Base-by-base conservation (phyloP, 331 rosid species). In the Dryas integrifolia region DNA sequence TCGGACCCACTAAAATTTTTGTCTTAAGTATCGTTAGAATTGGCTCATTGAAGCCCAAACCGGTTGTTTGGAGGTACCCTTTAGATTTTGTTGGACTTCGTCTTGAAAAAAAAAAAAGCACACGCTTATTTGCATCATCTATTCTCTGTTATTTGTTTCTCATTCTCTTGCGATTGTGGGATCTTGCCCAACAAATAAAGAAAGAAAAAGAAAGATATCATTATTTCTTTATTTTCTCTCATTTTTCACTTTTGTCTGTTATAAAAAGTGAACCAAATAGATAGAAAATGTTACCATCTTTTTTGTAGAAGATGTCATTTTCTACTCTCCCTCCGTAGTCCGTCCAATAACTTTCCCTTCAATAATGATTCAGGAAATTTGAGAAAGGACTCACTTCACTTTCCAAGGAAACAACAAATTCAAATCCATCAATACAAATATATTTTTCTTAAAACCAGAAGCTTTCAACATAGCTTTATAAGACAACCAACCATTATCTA, bases 391-490 rank as follows among this genome's bases (percentile, higher is more conserved):
- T 75, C 14, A 68, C 75, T 57, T 77, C 80, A 79, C 84, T 84
- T 81, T 74, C 43, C 3, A 58, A 69, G 59, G 59, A 83, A 81
- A 71, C 77, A 82, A 73, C 80, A 77, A 61, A 81, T 70, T 75
- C 68, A 41, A 51, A 45, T 10, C 5, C 69, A 58, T 72, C 72
- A 69, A 77, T 40, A 49, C 44, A 77, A 77, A 74, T 48, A 51
- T 57, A 45, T 39, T 78, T 80, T 78, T 68, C 53, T 50, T 41
- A 63, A 73, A 49, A 64, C 72, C 71, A 69, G 66, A 65, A 65
- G 67, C 74, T 71, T 82, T 73, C 96, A 84, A 84, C 75, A 64
- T 15, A 70, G 12, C 95, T 81, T 85, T 90, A 76, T 60, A 46
- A 53, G 72, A 82, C 81, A 85, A 81, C 72, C 60, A 69, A 77